phyloP scores from a whole-genome alignment of 2,329 filamentous ascomycete species.

The Thyridium curvatum region DNA sequence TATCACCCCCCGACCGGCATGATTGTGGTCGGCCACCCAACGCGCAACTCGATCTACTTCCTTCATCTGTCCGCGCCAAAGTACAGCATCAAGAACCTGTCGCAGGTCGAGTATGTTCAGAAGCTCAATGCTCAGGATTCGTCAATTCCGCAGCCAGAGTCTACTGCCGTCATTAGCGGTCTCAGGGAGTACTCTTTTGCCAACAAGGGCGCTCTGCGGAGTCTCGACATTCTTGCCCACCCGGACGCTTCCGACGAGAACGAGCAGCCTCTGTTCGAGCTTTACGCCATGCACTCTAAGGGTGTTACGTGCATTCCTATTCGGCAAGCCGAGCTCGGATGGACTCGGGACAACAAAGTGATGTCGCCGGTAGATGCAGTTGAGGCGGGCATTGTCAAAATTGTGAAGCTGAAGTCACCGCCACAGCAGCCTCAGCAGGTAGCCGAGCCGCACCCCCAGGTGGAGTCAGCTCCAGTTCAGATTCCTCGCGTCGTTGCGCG shows the following conservation, averaged over 20 bases:
- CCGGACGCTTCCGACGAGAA: conserved; percentile 56
- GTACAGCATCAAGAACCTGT: conserved; percentile 76
- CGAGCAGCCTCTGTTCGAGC: conserved; percentile 78
- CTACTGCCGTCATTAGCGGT: conserved; percentile 94
- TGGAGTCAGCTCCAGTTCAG: conserved; percentile 12
- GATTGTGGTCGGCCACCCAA: conserved; percentile 91
- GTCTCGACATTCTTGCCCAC: conserved; percentile 77
- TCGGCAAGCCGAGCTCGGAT: conserved; percentile 84
- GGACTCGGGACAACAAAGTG: conserved; percentile 86
- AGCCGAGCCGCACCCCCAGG: conserved; percentile 32
- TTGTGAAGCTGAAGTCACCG: conserved; percentile 59
- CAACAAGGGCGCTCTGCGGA: conserved; percentile 79
- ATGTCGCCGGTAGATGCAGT: conserved; percentile 72
- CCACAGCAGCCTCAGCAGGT: conserved; percentile 34
- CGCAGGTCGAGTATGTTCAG: conserved; percentile 82
- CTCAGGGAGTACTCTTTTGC: conserved; percentile 92
- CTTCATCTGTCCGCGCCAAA: conserved; percentile 90
- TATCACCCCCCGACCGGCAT: conserved; percentile 92
- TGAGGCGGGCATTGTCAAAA: conserved; percentile 65
- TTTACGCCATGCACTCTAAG: conserved; percentile 96
- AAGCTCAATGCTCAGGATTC: conserved; percentile 67
- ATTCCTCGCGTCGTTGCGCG: conserved; percentile 23
- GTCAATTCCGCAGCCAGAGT: conserved; percentile 76
- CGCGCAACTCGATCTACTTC: conserved; percentile 95
- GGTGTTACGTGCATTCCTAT: conserved; percentile 87